Evolutionary conservation across 164 flowering plant genomes (phyloP), one percentile per base, ranked within the genome.

Genomic region (Aristolochia fimbriata): DNA sequence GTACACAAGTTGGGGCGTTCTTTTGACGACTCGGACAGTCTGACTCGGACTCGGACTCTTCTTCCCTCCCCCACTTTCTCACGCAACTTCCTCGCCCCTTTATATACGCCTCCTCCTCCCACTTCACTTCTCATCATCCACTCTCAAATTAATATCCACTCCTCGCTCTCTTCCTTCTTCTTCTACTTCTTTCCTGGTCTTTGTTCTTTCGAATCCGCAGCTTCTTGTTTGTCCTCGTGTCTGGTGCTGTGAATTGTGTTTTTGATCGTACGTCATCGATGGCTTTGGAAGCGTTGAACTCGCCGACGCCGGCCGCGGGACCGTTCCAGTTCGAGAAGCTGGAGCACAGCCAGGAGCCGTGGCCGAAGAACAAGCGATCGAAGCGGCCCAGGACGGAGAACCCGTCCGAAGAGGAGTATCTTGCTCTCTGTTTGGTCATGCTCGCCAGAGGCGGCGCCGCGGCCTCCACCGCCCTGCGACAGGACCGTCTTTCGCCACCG

Each of bases 371-470:
- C 25, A 82, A 82, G 68, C 76, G 86, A 0, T 74, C 85, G 25
- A 82, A 80, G 71, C 78, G 86, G 1, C 66, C 74, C 4, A 78
- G 79, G 15, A 27, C 51, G 37, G 68, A 66, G 4, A 30, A 17
- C 53, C 41, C 71, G 7, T 31, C 73, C 2, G 83, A 83, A 21
- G 85, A 83, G n/a, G 86, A 84, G 63, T 77, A 81, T 48, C 72
- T 84, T 4, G 89, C 89, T 49, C 69, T 77, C 59, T 81, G 86
- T 60, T 81, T 84, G 56, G 60, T 84, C 66, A 80, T 80, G 86
- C 84, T 84, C 23, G 86, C 89, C 19, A 76, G 74, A 4, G 74
- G 81, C 21, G 70, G 66, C 51, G 43, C 50, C 47, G 37, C 33
- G 16, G 22, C 61, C 62, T 2, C 62, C 45, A 5, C 33, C 20